A percentile compares a stretch with the other conserved stretches of the same genome.
phyloP scores from a whole-genome alignment of 495 filamentous ascomycete genomes.

The Pyronema omphalodes region DNA sequence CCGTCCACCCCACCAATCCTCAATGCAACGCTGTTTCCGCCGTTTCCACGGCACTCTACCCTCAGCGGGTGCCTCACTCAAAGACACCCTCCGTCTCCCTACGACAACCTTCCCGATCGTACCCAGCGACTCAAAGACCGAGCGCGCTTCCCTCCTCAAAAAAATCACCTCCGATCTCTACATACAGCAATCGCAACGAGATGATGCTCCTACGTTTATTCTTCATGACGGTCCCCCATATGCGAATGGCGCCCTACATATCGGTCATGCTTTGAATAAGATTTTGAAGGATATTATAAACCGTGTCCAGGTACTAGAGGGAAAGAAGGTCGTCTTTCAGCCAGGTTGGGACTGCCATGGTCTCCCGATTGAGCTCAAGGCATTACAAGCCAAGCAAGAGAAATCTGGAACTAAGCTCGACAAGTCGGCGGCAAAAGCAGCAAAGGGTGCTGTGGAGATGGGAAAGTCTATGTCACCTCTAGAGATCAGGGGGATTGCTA shows the following conservation, averaged over 20 bases:
- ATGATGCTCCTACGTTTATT: constrained; percentile 35
- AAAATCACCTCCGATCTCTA: constrained; percentile 79
- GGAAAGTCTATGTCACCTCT: constrained; percentile 27
- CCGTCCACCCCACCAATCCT: too few species aligned
- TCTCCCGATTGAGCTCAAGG: constrained; percentile 91
- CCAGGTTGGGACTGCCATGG: constrained; percentile 99
- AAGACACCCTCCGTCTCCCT: constrained; percentile 27
- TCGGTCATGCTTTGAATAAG: constrained; percentile 97
- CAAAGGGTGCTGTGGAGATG: constrained; percentile 15
- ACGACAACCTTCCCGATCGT: constrained; percentile 30
- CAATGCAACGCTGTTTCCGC: too few species aligned
- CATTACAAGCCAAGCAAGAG: constrained; percentile 40
- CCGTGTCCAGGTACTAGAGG: constrained; percentile 57
- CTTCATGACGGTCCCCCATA: constrained; percentile 96
- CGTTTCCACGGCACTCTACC: too few species aligned
- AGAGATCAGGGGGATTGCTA: constrained; percentile 49
- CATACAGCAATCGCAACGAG: constrained; percentile 51
- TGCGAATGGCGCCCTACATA: constrained; percentile 83
- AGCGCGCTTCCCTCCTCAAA: constrained; percentile 39
- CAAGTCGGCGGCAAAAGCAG: constrained; percentile 23
- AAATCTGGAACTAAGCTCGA: constrained; percentile 25
- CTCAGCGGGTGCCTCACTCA: constrained; percentile 5
- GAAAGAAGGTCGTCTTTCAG: constrained; percentile 63
- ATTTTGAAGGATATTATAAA: constrained; percentile 87
- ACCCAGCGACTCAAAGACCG: constrained; percentile 30